A percentile compares a stretch with the other conserved stretches of the same genome.
Conservation (phyloP, 352 stramenopile genomes). For the Globisporangium uncinulatum region DNA sequence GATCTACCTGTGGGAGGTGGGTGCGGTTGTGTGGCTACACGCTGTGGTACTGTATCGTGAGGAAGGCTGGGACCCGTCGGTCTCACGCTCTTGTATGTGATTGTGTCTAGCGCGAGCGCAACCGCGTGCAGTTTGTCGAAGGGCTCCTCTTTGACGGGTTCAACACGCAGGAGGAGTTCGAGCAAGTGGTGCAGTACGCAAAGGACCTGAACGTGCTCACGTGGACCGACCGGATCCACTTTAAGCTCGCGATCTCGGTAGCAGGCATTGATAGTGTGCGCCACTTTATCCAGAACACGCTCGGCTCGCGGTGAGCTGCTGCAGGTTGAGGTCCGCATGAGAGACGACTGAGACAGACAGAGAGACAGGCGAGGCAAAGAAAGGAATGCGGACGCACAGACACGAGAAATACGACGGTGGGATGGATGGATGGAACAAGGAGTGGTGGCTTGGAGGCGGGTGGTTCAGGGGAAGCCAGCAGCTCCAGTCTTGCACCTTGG, state of each 20-base stretch:
- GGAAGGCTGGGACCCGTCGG: neutral
- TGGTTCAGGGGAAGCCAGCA: too few relatives aligned
- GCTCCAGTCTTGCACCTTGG: neutral
- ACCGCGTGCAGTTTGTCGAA: constrained; percentile 79
- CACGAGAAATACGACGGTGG: too few relatives aligned
- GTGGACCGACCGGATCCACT: constrained; percentile 78
- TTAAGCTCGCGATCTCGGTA: constrained; percentile 62
- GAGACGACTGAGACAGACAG: too few relatives aligned
- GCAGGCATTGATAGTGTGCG: constrained; percentile 63
- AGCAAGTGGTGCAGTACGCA: constrained; percentile 67
- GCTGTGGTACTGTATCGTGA: neutral
- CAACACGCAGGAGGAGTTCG: constrained; percentile 80
- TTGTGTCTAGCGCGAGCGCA: constrained; percentile 55
- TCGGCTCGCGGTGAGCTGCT: constrained; percentile 4
- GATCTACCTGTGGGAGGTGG: constrained; percentile 88
- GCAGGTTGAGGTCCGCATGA: too few relatives aligned
- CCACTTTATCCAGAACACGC: constrained; percentile 63
- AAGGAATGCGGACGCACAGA: too few relatives aligned
- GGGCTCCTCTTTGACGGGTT: constrained; percentile 87
- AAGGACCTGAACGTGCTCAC: constrained; percentile 67
- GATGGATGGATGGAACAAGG: too few relatives aligned
- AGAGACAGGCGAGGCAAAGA: too few relatives aligned
- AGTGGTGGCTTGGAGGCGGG: too few relatives aligned
- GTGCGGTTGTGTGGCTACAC: neutral
- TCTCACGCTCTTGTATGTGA: neutral